Conservation (phyloP, 768 basidiomycete species). For the Kwoniella europaea region DNA sequence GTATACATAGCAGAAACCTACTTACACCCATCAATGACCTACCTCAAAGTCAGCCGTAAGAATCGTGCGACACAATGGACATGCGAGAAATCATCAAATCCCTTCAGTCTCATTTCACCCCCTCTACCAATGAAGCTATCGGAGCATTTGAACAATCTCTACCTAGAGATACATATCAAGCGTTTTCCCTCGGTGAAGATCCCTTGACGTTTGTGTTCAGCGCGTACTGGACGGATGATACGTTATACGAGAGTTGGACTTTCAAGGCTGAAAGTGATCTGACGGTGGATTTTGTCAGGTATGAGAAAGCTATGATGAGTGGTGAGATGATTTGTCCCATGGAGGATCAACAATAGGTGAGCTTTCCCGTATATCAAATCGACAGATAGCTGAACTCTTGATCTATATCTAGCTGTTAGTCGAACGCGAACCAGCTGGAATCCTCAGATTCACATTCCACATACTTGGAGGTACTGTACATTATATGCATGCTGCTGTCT, state of each 20-base stretch:
- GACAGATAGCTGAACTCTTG: too few species aligned
- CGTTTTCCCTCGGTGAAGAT: neutral
- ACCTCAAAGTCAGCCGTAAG: neutral
- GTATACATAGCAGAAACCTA: too few species aligned
- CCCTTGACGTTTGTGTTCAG: neutral
- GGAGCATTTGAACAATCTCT: neutral
- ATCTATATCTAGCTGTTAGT: too few species aligned
- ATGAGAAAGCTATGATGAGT: neutral
- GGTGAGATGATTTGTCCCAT: neutral
- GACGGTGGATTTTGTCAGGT: neutral
- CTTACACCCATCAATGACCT: neutral
- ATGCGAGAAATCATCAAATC: neutral
- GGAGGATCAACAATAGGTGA: too few species aligned
- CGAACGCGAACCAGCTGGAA: too few species aligned
- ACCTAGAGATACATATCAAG: neutral
- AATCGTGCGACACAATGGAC: neutral
- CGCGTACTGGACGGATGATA: neutral
- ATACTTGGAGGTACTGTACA: too few species aligned
- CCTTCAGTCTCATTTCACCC: neutral
- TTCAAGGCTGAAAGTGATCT: constrained; percentile 1
- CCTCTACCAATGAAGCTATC: neutral
- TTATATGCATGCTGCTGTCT: too few species aligned
- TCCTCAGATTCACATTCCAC: too few species aligned
- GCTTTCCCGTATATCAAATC: too few species aligned
- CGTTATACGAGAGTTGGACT: neutral